Percentiles rank a stretch among this genome's conserved stretches.
These are phyloP conservation scores for Fragilariopsis cylindrus DNA, from an alignment of 108 stramenopile species.

Conservation along the genomic window DNA sequence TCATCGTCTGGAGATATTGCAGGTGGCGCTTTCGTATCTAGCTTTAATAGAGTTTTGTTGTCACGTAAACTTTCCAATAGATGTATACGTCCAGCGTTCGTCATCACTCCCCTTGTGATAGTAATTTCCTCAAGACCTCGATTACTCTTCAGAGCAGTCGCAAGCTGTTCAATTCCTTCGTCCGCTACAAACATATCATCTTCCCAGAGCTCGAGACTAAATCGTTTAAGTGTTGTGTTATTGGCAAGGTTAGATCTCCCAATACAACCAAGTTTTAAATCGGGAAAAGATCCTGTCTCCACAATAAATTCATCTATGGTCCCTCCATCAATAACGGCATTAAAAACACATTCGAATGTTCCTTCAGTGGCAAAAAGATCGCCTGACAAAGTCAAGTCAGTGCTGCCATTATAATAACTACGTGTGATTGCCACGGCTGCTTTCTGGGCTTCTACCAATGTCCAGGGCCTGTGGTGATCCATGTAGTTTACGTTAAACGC, in stretches of 20 bases:
- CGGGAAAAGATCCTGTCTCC: not conserved
- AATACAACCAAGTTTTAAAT: not conserved
- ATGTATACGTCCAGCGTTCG: slow-evolving; percentile 4
- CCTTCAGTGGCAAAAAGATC: not conserved
- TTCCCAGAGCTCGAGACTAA: not conserved
- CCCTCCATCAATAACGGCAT: not conserved
- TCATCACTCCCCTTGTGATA: slow-evolving; percentile 9
- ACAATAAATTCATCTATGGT: not conserved
- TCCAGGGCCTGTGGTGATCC: not conserved
- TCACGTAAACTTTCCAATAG: slow-evolving; percentile 7
- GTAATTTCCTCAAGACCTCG: slow-evolving; percentile 5
- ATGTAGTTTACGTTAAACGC: not conserved
- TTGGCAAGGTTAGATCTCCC: not conserved
- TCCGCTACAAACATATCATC: not conserved
- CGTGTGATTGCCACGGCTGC: not conserved
- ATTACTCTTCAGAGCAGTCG: not conserved
- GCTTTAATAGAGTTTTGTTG: not conserved
- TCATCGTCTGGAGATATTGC: too few species aligned
- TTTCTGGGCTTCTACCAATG: not conserved
- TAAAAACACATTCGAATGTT: slow-evolving; percentile 3
- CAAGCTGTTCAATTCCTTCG: slow-evolving; percentile 5
- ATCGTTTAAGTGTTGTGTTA: not conserved
- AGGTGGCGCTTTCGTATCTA: not conserved
- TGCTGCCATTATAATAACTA: not conserved
- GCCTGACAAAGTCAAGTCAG: not conserved